phyloP scores from a whole-genome alignment of 2,329 filamentous ascomycete genomes.

The Cucurbitaria berberidis region DNA sequence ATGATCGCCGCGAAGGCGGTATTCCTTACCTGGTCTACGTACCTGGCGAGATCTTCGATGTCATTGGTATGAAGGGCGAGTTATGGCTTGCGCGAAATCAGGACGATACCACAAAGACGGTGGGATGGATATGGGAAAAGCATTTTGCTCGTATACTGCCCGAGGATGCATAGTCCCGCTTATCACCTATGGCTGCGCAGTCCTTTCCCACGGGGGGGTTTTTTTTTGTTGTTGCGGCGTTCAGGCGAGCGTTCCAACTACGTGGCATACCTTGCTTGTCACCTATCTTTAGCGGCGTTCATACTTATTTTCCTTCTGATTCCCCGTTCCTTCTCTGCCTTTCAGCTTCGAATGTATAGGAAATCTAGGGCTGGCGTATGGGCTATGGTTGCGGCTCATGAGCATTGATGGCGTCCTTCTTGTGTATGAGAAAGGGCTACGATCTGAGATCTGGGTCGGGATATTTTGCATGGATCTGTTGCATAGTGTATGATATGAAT shows the following conservation, averaged over 20 bases:
- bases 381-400: background rate
- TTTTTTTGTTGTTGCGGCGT: background rate
- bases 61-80: constrained; percentile 96
- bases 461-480: constrained; percentile 2
- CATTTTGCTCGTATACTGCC: constrained; percentile 70
- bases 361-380: constrained; percentile 11
- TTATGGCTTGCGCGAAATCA: constrained; percentile 98
- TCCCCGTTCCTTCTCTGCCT: constrained; percentile 13
- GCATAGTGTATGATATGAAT: constrained; percentile 10
- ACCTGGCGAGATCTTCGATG: constrained; percentile 74
- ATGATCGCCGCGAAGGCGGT: constrained; percentile 87
- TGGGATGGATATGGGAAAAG: constrained; percentile 99
- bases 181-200: background rate
- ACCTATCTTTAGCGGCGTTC: background rate
- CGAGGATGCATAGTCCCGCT: constrained; percentile 35
- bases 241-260: background rate
- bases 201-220: background rate
- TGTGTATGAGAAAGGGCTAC: constrained; percentile 7
- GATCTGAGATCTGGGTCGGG: constrained; percentile 2
- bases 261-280: background rate
- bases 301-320: constrained; percentile 16
- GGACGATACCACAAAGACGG: constrained; percentile 77
- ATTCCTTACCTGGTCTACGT: constrained; percentile 97
- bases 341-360: constrained; percentile 4
- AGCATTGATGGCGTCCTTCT: constrained; percentile 8